Percentiles rank a stretch among this genome's conserved stretches.
Evolutionary conservation across 345 rosid species (phyloP).

Genomic region (Sisymbrium altissimum): DNA sequence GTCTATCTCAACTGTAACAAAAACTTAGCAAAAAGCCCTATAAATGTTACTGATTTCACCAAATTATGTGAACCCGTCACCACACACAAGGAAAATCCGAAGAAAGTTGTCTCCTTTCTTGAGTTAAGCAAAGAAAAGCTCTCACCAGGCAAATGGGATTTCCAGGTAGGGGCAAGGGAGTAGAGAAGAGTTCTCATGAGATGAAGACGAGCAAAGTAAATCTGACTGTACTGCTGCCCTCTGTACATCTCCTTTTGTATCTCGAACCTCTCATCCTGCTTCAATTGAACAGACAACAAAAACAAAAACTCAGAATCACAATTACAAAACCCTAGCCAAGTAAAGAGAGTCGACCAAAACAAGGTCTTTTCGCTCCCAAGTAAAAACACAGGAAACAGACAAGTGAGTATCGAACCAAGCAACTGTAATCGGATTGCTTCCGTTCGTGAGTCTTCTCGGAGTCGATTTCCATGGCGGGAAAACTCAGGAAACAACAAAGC

Average conservation of each 20-base stretch:
- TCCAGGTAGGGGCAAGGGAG: conserved; percentile 78
- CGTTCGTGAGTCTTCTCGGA: conserved; percentile 42
- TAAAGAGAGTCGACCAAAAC: not conserved
- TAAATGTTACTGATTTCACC: not conserved
- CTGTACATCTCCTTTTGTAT: conserved; percentile 69
- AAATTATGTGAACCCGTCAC: not conserved
- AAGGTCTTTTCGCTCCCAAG: not conserved
- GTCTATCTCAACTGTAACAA: not conserved
- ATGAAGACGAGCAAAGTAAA: conserved; percentile 85
- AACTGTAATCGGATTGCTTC: conserved; percentile 50
- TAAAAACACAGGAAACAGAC: not conserved
- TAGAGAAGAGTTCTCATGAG: conserved; percentile 69
- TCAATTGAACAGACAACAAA: not conserved
- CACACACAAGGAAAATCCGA: not conserved
- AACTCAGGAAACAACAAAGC: not conserved
- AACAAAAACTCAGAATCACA: not conserved
- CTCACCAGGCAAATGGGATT: conserved; percentile 68
- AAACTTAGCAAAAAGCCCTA: not conserved
- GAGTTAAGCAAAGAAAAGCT: not conserved
- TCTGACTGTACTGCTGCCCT: conserved; percentile 94
- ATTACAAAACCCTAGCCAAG: conserved; percentile 19
- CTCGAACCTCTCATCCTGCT: conserved; percentile 74
- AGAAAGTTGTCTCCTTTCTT: not conserved
- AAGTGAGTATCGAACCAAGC: conserved; percentile 37
- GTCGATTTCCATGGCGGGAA: conserved; percentile 56